phyloP scores from a whole-genome alignment of 1,284 basidiomycete genomes.

The Cryptococcus sp. region DNA sequence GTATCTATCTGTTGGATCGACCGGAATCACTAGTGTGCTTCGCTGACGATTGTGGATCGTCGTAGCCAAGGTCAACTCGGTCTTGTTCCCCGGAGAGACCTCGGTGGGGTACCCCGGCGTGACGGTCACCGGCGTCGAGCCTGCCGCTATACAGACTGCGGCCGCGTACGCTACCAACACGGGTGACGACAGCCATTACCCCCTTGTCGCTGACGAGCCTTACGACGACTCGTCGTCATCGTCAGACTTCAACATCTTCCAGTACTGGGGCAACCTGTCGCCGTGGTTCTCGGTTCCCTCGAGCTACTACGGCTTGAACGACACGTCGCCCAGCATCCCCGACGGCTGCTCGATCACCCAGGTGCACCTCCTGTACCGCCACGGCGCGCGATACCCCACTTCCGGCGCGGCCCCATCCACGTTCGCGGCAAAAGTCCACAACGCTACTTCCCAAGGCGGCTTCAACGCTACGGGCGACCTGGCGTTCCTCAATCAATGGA shows the following conservation, averaged over 20 bases:
- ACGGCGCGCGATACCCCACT: slow-evolving; percentile 54
- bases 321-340: slow-evolving; percentile 68
- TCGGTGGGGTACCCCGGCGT: slow-evolving; percentile 59
- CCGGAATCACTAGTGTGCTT: not conserved
- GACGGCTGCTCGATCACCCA: slow-evolving; percentile 68
- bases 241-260: slow-evolving; percentile 62
- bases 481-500: slow-evolving; percentile 56
- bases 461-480: slow-evolving; percentile 48
- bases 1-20: not conserved
- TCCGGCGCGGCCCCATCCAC: slow-evolving; percentile 31
- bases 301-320: slow-evolving; percentile 68
- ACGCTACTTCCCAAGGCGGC: slow-evolving; percentile 29
- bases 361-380: slow-evolving; percentile 70
- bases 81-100: slow-evolving; percentile 55
- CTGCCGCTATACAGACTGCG: slow-evolving; percentile 58
- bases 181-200: slow-evolving; percentile 54
- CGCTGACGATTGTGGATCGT: not conserved
- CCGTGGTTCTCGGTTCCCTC: slow-evolving; percentile 79
- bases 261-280: slow-evolving; percentile 77
- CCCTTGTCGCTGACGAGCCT: slow-evolving; percentile 49
- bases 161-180: slow-evolving; percentile 53
- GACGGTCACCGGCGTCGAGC: slow-evolving; percentile 60
- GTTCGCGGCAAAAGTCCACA: slow-evolving; percentile 43
- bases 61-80: slow-evolving; percentile 32
- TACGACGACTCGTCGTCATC: slow-evolving; percentile 2